A percentile compares a stretch with the other conserved stretches of the same genome.
These are phyloP conservation scores for Raddia distichophylla DNA, from an alignment of 176 grass and related monocot species.

Conservation along the genomic window DNA sequence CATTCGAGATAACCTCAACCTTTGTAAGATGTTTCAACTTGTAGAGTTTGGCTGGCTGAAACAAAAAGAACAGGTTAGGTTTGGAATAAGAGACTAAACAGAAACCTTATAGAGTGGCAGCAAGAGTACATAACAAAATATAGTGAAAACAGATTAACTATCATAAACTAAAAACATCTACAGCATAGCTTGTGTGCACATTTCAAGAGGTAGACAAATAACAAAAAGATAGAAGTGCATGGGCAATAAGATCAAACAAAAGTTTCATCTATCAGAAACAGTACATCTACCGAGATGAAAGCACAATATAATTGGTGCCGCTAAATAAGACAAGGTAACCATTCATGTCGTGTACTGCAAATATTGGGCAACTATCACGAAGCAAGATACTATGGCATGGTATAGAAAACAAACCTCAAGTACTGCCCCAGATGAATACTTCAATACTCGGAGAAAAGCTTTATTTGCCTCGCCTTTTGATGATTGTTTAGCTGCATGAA, in stretches of 20 bases:
- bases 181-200: slow-evolving; percentile 3
- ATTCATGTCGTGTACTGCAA: neutral
- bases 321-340: slow-evolving; percentile 5
- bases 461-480: slow-evolving; percentile 69
- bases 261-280: slow-evolving; percentile 15
- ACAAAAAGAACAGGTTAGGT: slow-evolving; percentile 14
- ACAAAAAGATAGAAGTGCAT: slow-evolving; percentile 38
- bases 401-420: slow-evolving; percentile 81
- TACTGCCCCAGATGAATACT: slow-evolving; percentile 96
- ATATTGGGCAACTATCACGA: slow-evolving; percentile 20
- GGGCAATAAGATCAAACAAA: slow-evolving; percentile 24
- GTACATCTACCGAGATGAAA: slow-evolving; percentile 23
- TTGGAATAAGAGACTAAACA: slow-evolving; percentile 25
- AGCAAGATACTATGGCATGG: slow-evolving; percentile 30
- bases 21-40: slow-evolving; percentile 98
- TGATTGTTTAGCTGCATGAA: slow-evolving; percentile 77
- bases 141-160: neutral
- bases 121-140: slow-evolving; percentile 13
- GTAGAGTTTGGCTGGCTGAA: slow-evolving; percentile 91
- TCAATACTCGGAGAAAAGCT: slow-evolving; percentile 86
- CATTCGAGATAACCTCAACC: slow-evolving; percentile 95
- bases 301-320: slow-evolving; percentile 28
- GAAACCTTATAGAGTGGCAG: slow-evolving; percentile 8
- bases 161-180: slow-evolving; percentile 4
- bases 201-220: slow-evolving; percentile 40